Percentiles rank a stretch among this genome's conserved stretches.
phyloP scores from a whole-genome alignment of 2,329 filamentous ascomycete species.

The Xenoacremonium recifei region DNA sequence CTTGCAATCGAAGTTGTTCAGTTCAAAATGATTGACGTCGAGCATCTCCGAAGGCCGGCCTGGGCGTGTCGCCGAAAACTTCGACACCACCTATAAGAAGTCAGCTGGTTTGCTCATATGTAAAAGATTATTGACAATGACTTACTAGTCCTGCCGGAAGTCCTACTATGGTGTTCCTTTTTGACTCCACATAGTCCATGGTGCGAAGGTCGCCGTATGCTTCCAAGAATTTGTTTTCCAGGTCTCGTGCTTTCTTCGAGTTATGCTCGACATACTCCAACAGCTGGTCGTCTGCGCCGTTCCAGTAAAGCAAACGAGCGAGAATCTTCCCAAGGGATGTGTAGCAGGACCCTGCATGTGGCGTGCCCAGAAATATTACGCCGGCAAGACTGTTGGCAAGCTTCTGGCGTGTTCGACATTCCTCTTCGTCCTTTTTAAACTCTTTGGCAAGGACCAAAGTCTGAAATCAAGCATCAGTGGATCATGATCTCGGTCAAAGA shows the following conservation, averaged over 20 bases:
- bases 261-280: not conserved
- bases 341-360: not conserved
- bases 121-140: too few relatives aligned
- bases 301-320: slow-evolving; percentile 10
- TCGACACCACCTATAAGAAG: too few relatives aligned
- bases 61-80: too few relatives aligned
- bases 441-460: not conserved
- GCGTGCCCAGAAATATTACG: not conserved
- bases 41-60: too few relatives aligned
- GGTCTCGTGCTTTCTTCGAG: not conserved
- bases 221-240: too few relatives aligned
- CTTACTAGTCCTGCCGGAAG: too few relatives aligned
- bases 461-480: not conserved
- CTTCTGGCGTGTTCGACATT: not conserved
- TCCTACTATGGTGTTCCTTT: too few relatives aligned
- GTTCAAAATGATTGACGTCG: too few relatives aligned
- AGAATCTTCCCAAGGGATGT: slow-evolving; percentile 15
- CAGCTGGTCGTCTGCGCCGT: not conserved
- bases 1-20: too few relatives aligned
- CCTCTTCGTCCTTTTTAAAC: not conserved
- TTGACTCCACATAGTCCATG: too few relatives aligned
- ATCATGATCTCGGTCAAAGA: not conserved
- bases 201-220: too few relatives aligned
- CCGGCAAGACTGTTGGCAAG: not conserved
- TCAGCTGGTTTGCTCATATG: too few relatives aligned